Base-by-base conservation (phyloP, 805 yeast species). In the Suhomyces kilbournensis region DNA sequence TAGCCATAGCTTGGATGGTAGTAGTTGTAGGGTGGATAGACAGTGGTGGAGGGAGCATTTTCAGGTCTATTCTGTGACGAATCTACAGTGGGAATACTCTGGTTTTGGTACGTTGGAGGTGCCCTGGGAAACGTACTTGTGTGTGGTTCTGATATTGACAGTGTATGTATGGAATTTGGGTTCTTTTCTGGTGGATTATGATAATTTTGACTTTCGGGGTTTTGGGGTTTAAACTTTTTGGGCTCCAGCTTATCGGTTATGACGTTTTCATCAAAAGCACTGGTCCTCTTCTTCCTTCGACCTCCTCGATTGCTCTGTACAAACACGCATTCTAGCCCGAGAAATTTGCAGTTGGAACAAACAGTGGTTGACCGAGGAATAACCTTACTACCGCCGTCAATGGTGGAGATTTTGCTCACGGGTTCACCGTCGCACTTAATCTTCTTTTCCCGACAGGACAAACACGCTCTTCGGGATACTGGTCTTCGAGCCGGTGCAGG, bases 371-470 rank as follows among this genome's bases (percentile, higher is more conserved):
- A 28, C 35, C 28, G 45, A 15, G 44, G 45, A 15, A 51, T 46
- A 14, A 46, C 35, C 44, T 44, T 61, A 40, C 55, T 62, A 47
- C 57, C 63, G 5, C 65, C 67, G 3, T 66, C 62, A 5, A 51
- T 53, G 19, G 48, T 42, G 7, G 48, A 44, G 22, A 52, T 51
- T 20, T 56, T 50, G 39, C 53, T 56, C 4, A 64, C 60, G 12
- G 72, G 60, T 57, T 82, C 87, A 12, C 88, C 88, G 57, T 84
- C 87, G 65, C 89, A 84, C 57, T 82, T 84, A 56, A 84, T 75
- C 59, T 84, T 84, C 68, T 81, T 82, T 58, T 81, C 86, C 40
- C 89, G 78, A 54, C 89, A 84, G 4, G 82, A 74, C 5, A 84
- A 68, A 62, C 88, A 84, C 0, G 88, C 88, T 46, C 84, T 70